Evolutionary conservation across 2,329 filamentous ascomycete genomes (phyloP).

Genomic region (Arthrinium puccinioides): DNA sequence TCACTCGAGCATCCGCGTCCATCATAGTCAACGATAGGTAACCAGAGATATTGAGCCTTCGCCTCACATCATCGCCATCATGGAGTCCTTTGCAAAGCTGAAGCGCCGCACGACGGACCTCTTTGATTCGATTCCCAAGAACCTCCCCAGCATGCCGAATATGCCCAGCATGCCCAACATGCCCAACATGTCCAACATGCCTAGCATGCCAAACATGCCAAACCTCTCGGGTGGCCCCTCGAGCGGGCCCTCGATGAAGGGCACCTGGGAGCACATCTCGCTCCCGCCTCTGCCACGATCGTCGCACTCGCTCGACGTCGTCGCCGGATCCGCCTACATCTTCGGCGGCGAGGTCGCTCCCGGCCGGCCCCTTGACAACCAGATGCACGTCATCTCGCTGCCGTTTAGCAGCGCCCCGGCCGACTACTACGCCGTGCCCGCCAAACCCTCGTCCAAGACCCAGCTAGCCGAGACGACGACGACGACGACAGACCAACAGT

Average conservation of each 20-base stretch:
- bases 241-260: conserved; percentile 30
- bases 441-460: conserved; percentile 29
- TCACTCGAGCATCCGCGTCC: neutral
- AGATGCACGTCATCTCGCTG: conserved; percentile 59
- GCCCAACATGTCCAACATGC: conserved; percentile 13
- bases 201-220: conserved; percentile 12
- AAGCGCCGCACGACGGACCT: conserved; percentile 50
- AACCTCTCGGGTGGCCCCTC: conserved; percentile 1
- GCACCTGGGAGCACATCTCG: conserved; percentile 53
- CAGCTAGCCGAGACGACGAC: conserved; percentile 14
- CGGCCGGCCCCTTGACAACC: conserved; percentile 63
- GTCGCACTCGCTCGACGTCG: conserved; percentile 62
- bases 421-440: conserved; percentile 52
- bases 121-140: conserved; percentile 41
- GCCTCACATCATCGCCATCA: conserved; percentile 16
- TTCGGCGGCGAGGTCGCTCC: conserved; percentile 70
- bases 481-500: neutral
- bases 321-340: conserved; percentile 50
- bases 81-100: conserved; percentile 47
- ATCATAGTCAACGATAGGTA: too few species aligned
- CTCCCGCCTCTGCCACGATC: conserved; percentile 58
- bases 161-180: conserved; percentile 15
- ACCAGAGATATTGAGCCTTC: too few species aligned
- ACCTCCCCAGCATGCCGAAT: conserved; percentile 19
- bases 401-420: conserved; percentile 49